phyloP scores from a whole-genome alignment of 2,329 filamentous ascomycete genomes.

The Trichoderma arundinaceum region DNA sequence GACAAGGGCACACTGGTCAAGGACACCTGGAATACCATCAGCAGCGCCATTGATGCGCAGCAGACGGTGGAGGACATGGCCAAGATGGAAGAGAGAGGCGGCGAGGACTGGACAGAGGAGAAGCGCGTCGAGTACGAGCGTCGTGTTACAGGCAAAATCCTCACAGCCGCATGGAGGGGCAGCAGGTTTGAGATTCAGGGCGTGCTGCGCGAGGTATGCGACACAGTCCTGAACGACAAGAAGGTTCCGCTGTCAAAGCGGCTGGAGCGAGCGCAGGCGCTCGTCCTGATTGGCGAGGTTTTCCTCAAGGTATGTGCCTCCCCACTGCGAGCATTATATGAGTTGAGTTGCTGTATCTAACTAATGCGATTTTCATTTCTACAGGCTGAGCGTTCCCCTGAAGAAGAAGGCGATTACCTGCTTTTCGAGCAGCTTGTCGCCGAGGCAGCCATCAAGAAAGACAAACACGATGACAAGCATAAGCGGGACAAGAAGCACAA shows the following conservation, averaged over 20 bases:
- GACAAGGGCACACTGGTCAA: conserved; percentile 97
- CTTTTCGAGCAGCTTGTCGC: conserved; percentile 98
- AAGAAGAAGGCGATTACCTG: conserved; percentile 98
- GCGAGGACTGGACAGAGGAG: conserved; percentile 98
- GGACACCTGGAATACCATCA: conserved; percentile 98
- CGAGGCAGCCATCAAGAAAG: conserved; percentile 94
- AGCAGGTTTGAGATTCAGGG: conserved; percentile 98
- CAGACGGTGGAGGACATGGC: conserved; percentile 99
- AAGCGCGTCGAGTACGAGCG: conserved; percentile 95
- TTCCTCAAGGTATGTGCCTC: conserved; percentile 73
- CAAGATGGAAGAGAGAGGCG: conserved; percentile 89
- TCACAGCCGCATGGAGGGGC: conserved; percentile 94
- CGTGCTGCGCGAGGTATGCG: conserved; percentile 92
- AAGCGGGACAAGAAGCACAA: conserved; percentile 56
- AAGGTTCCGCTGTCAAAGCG: conserved; percentile 83
- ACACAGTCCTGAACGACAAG: conserved; percentile 79
- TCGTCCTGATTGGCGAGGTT: conserved; percentile 87
- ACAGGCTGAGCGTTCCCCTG: conserved; percentile 84
- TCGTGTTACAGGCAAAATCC: conserved; percentile 94
- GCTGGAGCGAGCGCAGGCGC: conserved; percentile 85
- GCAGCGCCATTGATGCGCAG: conserved; percentile 93
- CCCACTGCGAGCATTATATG: too few relatives aligned
- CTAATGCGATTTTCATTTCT: not conserved
- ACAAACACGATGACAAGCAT: conserved; percentile 76
- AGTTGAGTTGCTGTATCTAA: conserved; percentile 19